A percentile compares a stretch with the other conserved stretches of the same genome.
Evolutionary conservation across 257 asterid species (phyloP).

Genomic region (Voacanga thouarsii): DNA sequence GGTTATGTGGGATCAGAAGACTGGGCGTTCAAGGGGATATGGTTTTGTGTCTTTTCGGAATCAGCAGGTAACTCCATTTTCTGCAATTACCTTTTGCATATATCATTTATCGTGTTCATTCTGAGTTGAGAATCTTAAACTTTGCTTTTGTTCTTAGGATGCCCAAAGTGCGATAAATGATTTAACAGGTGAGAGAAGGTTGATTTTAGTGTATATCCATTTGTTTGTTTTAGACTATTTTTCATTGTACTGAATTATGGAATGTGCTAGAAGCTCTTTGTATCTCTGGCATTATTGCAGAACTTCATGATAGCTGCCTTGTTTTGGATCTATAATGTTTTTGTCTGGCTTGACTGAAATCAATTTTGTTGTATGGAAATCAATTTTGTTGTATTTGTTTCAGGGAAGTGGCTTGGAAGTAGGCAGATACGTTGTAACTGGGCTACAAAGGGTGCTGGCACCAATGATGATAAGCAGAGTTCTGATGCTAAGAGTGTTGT

Average conservation of each 20-base stretch:
- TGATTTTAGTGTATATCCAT: not conserved
- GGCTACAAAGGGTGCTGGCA: slow-evolving; percentile 85
- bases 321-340: slow-evolving; percentile 7
- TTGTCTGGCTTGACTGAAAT: slow-evolving; percentile 14
- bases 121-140: slow-evolving; percentile 10
- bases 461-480: slow-evolving; percentile 67
- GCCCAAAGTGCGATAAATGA: slow-evolving; percentile 94
- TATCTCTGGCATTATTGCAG: not conserved
- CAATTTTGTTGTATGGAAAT: not conserved
- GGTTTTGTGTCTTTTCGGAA: slow-evolving; percentile 95
- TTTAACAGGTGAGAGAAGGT: slow-evolving; percentile 55
- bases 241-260: not conserved
- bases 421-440: slow-evolving; percentile 96
- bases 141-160: slow-evolving; percentile 46
- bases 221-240: not conserved
- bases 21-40: slow-evolving; percentile 93
- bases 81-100: slow-evolving; percentile 1
- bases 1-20: slow-evolving; percentile 98
- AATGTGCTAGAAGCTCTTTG: not conserved
- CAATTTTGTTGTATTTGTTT: not conserved
- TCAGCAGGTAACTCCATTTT: slow-evolving; percentile 56
- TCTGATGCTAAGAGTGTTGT: slow-evolving; percentile 78
- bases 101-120: slow-evolving; percentile 7
- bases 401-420: slow-evolving; percentile 96
- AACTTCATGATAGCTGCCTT: not conserved